A percentile compares a stretch with the other conserved stretches of the same genome.
Evolutionary conservation across 805 yeast species (phyloP).

Genomic region (Kluyveromyces lactis): DNA sequence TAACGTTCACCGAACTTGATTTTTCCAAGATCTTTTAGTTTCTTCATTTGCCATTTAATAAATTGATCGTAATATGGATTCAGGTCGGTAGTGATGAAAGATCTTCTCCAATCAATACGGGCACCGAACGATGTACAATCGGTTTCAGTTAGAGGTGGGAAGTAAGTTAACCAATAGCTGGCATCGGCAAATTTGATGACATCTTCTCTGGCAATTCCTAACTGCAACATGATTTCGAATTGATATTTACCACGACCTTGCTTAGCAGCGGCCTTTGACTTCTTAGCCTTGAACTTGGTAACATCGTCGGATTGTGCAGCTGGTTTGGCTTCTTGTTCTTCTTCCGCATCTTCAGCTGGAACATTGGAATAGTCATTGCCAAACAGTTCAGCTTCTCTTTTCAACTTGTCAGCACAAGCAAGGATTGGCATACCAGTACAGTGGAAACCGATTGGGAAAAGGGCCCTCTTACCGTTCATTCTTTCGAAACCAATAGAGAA

Average conservation of each 20-base stretch:
- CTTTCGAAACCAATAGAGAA: conserved; percentile 90
- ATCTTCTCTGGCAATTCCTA: conserved; percentile 80
- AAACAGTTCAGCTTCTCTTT: conserved; percentile 85
- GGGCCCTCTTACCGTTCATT: conserved; percentile 85
- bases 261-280: conserved; percentile 90
- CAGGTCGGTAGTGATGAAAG: conserved; percentile 88
- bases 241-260: conserved; percentile 92
- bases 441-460: conserved; percentile 96
- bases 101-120: conserved; percentile 97
- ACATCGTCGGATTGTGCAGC: conserved; percentile 57
- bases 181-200: conserved; percentile 86
- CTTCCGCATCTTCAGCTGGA: conserved; percentile 54
- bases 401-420: conserved; percentile 91
- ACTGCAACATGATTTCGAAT: conserved; percentile 91
- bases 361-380: conserved; percentile 70
- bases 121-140: conserved; percentile 83
- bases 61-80: conserved; percentile 94
- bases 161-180: conserved; percentile 79
- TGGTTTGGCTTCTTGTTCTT: conserved; percentile 26
- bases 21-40: conserved; percentile 75
- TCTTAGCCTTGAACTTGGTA: conserved; percentile 86
- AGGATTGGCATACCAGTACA: conserved; percentile 99
- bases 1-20: conserved; percentile 97
- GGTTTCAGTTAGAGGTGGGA: conserved; percentile 81
- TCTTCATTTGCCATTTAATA: conserved; percentile 92